Conservation (phyloP, 2,329 filamentous ascomycete genomes). For the Neonectria sp. region DNA sequence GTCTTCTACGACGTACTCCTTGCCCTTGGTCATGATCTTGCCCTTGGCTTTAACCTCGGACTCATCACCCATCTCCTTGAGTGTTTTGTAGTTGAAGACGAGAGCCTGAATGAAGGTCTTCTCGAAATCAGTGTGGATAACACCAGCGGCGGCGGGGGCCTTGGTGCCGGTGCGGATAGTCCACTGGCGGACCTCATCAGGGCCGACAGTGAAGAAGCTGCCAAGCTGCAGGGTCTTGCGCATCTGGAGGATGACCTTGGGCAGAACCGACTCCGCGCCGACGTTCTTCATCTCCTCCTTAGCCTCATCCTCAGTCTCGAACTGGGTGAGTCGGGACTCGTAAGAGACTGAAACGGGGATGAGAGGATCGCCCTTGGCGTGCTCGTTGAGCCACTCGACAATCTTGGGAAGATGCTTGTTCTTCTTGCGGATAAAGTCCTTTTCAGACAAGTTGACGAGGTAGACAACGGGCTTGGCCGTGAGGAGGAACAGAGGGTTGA, state of each 20-base stretch:
- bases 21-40: constrained; percentile 98
- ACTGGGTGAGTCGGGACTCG: constrained; percentile 90
- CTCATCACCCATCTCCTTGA: constrained; percentile 93
- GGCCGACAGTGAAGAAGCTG: constrained; percentile 97
- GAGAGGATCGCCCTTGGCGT: constrained; percentile 89
- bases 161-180: constrained; percentile 96
- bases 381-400: constrained; percentile 94
- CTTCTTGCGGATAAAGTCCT: constrained; percentile 98
- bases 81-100: constrained; percentile 87
- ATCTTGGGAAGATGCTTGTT: constrained; percentile 98
- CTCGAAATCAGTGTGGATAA: constrained; percentile 98
- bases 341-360: constrained; percentile 94
- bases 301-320: constrained; percentile 83
- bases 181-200: constrained; percentile 98
- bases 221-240: constrained; percentile 90
- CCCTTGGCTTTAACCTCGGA: constrained; percentile 91
- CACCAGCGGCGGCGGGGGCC: constrained; percentile 96
- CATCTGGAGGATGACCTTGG: constrained; percentile 95
- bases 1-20: constrained; percentile 93
- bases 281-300: constrained; percentile 91
- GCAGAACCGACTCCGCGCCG: constrained; percentile 88
- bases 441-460: constrained; percentile 96
- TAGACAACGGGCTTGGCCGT: constrained; percentile 98
- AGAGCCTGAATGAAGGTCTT: constrained; percentile 99
- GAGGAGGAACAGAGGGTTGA: constrained; percentile 96